Base-by-base conservation (phyloP, 2,329 filamentous ascomycete genomes). In the Phoma sp. region DNA sequence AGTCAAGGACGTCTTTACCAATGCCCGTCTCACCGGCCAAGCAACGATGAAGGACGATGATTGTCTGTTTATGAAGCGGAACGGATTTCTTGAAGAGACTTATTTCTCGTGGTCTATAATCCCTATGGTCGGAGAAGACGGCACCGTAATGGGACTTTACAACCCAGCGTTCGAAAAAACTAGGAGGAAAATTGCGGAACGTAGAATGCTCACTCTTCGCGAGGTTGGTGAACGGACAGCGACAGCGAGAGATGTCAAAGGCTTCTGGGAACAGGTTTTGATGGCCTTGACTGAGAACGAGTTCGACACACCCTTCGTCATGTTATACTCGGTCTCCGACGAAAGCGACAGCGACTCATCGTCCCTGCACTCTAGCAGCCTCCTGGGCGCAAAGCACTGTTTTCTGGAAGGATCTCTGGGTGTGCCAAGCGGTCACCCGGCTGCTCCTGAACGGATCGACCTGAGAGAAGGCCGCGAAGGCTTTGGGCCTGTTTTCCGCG, bases 31-130 rank as follows among this genome's bases (percentile, higher is more conserved):
- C 32, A 88, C 86, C 4, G 91, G 90, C 0, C 87, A 92, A 75
- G 88, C 90, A 0, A 92, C 87, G 0, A 91, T 93, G 88, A 93
- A 92, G 72, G 87, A 93, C 60, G 91, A 95, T 64, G 89, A 93
- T 59, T 86, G 85, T 51, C 78, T 93, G 1, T 92, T 92, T 65
- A 82, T 95, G 26, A 80, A 83, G 39, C 84, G 91, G 7, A 84
- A 85, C 58, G 84, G 86, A 1, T 91, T 84, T 57, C 74, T 91
- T 1, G 90, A 96, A 72, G 91, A 95, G 68, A 87, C 89, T 0
- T 93, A 90, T 68, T 93, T 93, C 70, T 90, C 88, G 11, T 93
- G 90, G 90, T 90, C 87, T 1, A 86, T 93, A 34, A 88, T 93
- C 21, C 91, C 91, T 0, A 80, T 93, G 57, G 84, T 93, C 1